Evolutionary conservation across 306 rosid species (phyloP), one percentile per base, ranked within the genome.

Genomic region (Cicer chorassanicum): DNA sequence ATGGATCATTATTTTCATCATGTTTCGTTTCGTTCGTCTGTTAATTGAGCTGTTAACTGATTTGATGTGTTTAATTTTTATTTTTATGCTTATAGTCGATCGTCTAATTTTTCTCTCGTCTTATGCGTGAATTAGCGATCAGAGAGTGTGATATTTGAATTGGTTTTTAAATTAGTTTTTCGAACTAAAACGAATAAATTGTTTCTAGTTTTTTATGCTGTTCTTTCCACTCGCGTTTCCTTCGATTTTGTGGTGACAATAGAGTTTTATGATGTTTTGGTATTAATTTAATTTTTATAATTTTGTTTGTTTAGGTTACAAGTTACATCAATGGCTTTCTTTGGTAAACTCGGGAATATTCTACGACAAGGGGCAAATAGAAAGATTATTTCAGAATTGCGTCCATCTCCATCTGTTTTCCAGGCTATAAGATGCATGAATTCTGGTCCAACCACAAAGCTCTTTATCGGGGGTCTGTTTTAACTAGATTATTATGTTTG

Each of bases 401-500:
- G 86, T 43, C 64, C 90, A 40, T 72, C 80, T 12, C 86, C 88
- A 49, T 88, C 88, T 13, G 13, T 80, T 77, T 83, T 80, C 65
- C 93, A 81, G 87, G 84, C 96, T 7, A 46, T 87, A 65, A 83
- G 99, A 80, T 80, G 89, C 85, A 84, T 94, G 93, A 83, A 88
- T 2, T 79, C 85, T 53, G 79, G 60, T 76, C 67, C 84, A 65
- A 85, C 77, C 57, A 77, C 98, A 4, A 92, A 89, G 83, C 77
- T 94, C 51, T 92, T 94, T 59, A 67, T 94, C 0, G 99, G 99
- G 90, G 99, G 97, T 92, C 70, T 5, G 56, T 29, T 55, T n/a
- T 24, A 64, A 59, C 42, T 56, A n/a, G 67, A 9, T 51, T 70
- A 8, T 14, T 36, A 4, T 38, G 19, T 82, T 80, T 12, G 5